phyloP scores from a whole-genome alignment of 2,329 filamentous ascomycete species.

The Alternaria brassicae region DNA sequence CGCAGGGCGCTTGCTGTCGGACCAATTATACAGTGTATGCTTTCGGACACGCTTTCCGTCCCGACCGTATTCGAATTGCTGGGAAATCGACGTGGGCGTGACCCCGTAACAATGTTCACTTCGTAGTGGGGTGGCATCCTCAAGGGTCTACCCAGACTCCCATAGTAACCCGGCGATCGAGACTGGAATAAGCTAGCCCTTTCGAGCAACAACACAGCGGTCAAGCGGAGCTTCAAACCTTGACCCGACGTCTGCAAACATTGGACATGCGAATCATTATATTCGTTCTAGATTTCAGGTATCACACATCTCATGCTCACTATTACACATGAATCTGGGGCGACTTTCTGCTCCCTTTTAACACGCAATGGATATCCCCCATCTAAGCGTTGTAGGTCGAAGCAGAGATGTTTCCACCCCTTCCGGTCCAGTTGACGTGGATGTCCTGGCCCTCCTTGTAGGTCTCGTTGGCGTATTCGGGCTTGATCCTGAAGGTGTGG shows the following conservation, averaged over 20 bases:
- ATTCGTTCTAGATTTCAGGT: slow-evolving; percentile 34
- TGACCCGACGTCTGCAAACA: background rate
- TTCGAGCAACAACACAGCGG: slow-evolving; percentile 4
- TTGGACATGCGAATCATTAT: slow-evolving; percentile 24
- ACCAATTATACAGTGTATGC: slow-evolving; percentile 12
- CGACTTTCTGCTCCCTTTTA: slow-evolving; percentile 25
- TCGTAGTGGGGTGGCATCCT: slow-evolving; percentile 8
- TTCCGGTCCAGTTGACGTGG: slow-evolving; percentile 99
- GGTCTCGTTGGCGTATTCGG: slow-evolving; percentile 66
- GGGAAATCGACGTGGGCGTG: background rate
- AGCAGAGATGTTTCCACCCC: slow-evolving; percentile 95
- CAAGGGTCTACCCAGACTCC: slow-evolving; percentile 8
- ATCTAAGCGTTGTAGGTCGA: slow-evolving; percentile 54
- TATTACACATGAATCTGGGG: slow-evolving; percentile 7
- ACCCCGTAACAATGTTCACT: background rate
- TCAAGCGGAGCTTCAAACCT: background rate
- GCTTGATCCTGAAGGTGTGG: slow-evolving; percentile 63
- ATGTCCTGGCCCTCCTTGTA: slow-evolving; percentile 87
- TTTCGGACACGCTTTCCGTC: background rate
- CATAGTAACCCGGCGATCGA: slow-evolving; percentile 2
- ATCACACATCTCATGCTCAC: slow-evolving; percentile 24
- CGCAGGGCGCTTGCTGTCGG: slow-evolving; percentile 21
- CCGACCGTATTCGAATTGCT: background rate
- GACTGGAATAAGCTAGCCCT: slow-evolving; percentile 12
- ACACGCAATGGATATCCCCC: slow-evolving; percentile 22